These are phyloP conservation scores for Cicer arietinum DNA, from an alignment of 306 rosid genomes.

Conservation along the genomic window DNA sequence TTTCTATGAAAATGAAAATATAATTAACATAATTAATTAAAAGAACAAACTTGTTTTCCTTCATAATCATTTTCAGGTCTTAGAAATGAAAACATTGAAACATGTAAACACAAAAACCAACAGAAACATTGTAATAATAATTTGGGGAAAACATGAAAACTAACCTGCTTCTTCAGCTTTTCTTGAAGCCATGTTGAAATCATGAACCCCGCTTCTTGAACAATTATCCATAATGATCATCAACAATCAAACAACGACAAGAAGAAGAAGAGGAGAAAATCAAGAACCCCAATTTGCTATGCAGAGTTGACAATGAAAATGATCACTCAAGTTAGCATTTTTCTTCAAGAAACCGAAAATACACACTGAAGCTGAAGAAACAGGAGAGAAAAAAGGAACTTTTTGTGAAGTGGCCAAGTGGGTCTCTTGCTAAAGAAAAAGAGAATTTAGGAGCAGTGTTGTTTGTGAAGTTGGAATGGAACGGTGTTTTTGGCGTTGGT, in stretches of 20 bases:
- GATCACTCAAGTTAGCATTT: slow-evolving; percentile 29
- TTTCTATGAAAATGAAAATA: not conserved
- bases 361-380: slow-evolving; percentile 24
- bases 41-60: not conserved
- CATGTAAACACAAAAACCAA: not conserved
- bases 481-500: slow-evolving; percentile 26
- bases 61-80: not conserved
- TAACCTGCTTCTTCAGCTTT: slow-evolving; percentile 94
- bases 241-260: not conserved
- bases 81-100: not conserved
- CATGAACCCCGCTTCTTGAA: slow-evolving; percentile 60
- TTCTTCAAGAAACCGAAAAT: not conserved
- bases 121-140: not conserved
- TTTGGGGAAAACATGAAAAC: slow-evolving; percentile 20
- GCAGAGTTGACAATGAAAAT: slow-evolving; percentile 12
- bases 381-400: slow-evolving; percentile 30
- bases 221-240: slow-evolving; percentile 67
- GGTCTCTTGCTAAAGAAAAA: slow-evolving; percentile 29
- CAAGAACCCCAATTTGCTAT: slow-evolving; percentile 30
- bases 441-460: slow-evolving; percentile 10
- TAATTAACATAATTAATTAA: not conserved
- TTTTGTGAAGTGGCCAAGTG: slow-evolving; percentile 8
- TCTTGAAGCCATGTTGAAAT: slow-evolving; percentile 81
- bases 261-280: not conserved
- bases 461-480: slow-evolving; percentile 21